Conservation (phyloP, 202 grass and related monocot species). For the Eragrostis tef region DNA sequence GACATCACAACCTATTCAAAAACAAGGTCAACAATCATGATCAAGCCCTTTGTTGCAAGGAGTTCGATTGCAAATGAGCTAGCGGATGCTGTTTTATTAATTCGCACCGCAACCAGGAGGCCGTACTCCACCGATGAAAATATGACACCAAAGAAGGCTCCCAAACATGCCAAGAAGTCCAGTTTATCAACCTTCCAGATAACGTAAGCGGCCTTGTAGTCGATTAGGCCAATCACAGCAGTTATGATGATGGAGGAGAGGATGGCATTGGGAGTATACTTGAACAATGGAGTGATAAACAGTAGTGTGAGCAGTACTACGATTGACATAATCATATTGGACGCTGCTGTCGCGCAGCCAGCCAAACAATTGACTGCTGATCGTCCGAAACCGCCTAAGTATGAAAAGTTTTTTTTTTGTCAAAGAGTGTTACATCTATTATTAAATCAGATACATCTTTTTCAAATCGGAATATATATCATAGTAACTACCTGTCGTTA, state of each 20-base stretch:
- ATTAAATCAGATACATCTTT: not conserved
- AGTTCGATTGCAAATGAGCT: not conserved
- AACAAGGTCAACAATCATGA: conserved; percentile 6
- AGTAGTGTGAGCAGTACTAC: conserved; percentile 72
- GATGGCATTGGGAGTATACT: conserved; percentile 89
- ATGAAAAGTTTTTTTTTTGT: conserved; percentile 3
- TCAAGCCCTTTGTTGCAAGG: not conserved
- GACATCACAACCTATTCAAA: conserved; percentile 69
- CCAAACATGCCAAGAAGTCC: conserved; percentile 73
- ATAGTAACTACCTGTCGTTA: conserved; percentile 59
- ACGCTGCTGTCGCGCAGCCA: conserved; percentile 70
- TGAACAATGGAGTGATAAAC: conserved; percentile 84
- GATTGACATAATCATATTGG: conserved; percentile 86
- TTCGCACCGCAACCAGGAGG: conserved; percentile 68
- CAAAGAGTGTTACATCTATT: conserved; percentile 33
- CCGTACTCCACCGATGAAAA: conserved; percentile 87
- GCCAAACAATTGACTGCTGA: conserved; percentile 92
- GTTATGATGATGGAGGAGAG: conserved; percentile 85
- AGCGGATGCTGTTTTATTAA: not conserved
- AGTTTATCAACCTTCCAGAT: conserved; percentile 95
- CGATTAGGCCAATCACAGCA: conserved; percentile 68
- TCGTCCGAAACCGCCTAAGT: conserved; percentile 71
- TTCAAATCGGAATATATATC: not conserved
- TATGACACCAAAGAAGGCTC: conserved; percentile 82
- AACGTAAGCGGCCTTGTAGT: conserved; percentile 60